Base-by-base conservation (phyloP, 192 early-diverging fungal species). In the Coemansia sp. region DNA sequence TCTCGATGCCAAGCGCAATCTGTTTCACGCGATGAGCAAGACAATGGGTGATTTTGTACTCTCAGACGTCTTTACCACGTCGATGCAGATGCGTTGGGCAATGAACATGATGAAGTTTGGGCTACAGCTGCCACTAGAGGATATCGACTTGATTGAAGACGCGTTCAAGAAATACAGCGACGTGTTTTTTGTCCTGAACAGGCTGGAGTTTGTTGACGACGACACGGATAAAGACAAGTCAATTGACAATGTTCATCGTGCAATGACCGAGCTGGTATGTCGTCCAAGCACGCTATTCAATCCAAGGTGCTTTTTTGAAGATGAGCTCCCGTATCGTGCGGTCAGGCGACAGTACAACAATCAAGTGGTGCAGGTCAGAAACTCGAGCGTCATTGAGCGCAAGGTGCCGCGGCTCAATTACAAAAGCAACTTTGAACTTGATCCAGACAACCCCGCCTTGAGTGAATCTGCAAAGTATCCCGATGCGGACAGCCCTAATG, bases 131-230 rank as follows among this genome's bases (percentile, higher is more conserved):
- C 74, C 74, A 39, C 4, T 71, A 2, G 69, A 78, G 40, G 58
- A 71, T 37, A 43, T 71, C 2, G 53, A 48, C 43, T 30, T 69
- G 22, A 57, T 66, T 17, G 24, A 58, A 9, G 57, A 58, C 11
- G 74, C 74, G 14, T 68, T 71, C 34, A 63, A 63, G 37, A 47
- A 71, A 43, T 71, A 71, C 62, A 71, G 61, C 33, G 59, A 78
- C 33, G 42, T 70, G 11, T 38, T 71, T 2, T 71, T 71, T 30
- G 46, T 49, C n/a, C 12, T 70, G 27, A 30, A 58, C 30, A 27
- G 42, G 5, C n/a, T 70, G 1, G 55, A 60, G 15, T 55, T 27
- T 21, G 33, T 27, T 30, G 53, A 54, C 40, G 45, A 55, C 9
- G 13, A 8, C 23, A 51, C 12, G 0, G 22, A 49, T 8, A 24